Evolutionary conservation across 345 rosid genomes (phyloP).

Genomic region (Acer saccharum): DNA sequence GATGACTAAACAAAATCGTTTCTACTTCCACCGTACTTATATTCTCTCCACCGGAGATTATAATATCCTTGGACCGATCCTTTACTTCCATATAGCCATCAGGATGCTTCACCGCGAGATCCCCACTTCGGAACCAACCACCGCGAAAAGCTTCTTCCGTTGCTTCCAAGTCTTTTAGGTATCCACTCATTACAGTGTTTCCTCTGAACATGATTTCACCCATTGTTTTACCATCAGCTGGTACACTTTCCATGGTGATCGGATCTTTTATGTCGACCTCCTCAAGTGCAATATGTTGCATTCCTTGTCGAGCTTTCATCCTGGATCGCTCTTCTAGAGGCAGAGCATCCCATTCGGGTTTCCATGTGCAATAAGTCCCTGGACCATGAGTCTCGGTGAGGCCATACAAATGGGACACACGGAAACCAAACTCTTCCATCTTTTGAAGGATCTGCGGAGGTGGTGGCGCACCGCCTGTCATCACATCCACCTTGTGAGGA

Average conservation of each 20-base stretch:
- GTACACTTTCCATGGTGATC: constrained; percentile 52
- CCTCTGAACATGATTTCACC: constrained; percentile 81
- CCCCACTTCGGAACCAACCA: constrained; percentile 83
- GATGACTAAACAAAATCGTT: constrained; percentile 55
- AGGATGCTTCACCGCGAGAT: constrained; percentile 70
- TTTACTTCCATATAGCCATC: constrained; percentile 75
- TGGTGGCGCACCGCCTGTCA: constrained; percentile 78
- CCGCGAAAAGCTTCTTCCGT: constrained; percentile 59
- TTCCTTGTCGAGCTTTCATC: constrained; percentile 75
- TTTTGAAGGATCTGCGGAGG: constrained; percentile 49
- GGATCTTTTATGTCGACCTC: constrained; percentile 69
- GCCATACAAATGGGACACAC: constrained; percentile 71
- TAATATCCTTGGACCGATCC: constrained; percentile 72
- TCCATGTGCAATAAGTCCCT: constrained; percentile 62
- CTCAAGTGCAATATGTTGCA: constrained; percentile 67
- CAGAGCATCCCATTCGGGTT: constrained; percentile 71
- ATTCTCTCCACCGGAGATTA: constrained; percentile 85
- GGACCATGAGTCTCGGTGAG: constrained; percentile 84
- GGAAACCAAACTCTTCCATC: constrained; percentile 72
- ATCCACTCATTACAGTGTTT: constrained; percentile 82
- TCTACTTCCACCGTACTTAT: constrained; percentile 73
- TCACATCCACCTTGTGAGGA: constrained; percentile 52
- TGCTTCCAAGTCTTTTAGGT: constrained; percentile 58
- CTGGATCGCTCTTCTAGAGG: constrained; percentile 43
- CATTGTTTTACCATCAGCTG: constrained; percentile 55